phyloP scores from a whole-genome alignment of 768 basidiomycete species.

The Tylopilus balloui region DNA sequence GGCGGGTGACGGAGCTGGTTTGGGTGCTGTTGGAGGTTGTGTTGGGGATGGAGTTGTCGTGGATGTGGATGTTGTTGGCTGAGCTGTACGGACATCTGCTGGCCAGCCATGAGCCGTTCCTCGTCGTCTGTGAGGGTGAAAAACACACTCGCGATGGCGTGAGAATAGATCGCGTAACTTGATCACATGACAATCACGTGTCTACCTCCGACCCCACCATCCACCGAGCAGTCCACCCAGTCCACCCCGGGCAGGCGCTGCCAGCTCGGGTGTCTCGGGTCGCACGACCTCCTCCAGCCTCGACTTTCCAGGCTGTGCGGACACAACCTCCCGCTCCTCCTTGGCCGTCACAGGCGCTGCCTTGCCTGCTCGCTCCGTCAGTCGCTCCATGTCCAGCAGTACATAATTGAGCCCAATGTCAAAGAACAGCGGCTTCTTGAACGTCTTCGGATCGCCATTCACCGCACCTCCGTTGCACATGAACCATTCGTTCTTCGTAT shows the following conservation, averaged over 20 bases:
- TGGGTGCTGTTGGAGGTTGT: not conserved
- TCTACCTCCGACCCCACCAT: slow-evolving; percentile 63
- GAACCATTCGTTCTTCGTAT: slow-evolving; percentile 75
- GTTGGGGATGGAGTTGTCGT: too few species aligned
- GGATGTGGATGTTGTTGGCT: slow-evolving; percentile 16
- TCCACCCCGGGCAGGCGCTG: slow-evolving; percentile 45
- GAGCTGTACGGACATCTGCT: slow-evolving; percentile 26
- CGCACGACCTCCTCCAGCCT: slow-evolving; percentile 52
- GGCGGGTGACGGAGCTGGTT: slow-evolving; percentile 10
- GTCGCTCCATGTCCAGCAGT: slow-evolving; percentile 74
- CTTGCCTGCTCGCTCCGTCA: slow-evolving; percentile 70
- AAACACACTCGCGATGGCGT: slow-evolving; percentile 23
- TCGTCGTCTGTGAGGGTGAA: slow-evolving; percentile 2
- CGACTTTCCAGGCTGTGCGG: slow-evolving; percentile 40
- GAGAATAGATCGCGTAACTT: slow-evolving; percentile 6
- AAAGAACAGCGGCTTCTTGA: slow-evolving; percentile 88
- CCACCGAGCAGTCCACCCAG: slow-evolving; percentile 68
- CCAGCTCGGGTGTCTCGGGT: slow-evolving; percentile 45
- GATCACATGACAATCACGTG: slow-evolving; percentile 18
- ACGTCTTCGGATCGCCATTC: slow-evolving; percentile 40
- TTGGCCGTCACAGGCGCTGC: slow-evolving; percentile 19
- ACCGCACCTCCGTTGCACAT: slow-evolving; percentile 65
- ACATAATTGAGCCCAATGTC: slow-evolving; percentile 93
- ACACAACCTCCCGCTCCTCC: slow-evolving; percentile 15
- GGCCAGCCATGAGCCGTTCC: slow-evolving; percentile 18